Base-by-base conservation (phyloP, 345 rosid genomes). In the Linum tenue region DNA sequence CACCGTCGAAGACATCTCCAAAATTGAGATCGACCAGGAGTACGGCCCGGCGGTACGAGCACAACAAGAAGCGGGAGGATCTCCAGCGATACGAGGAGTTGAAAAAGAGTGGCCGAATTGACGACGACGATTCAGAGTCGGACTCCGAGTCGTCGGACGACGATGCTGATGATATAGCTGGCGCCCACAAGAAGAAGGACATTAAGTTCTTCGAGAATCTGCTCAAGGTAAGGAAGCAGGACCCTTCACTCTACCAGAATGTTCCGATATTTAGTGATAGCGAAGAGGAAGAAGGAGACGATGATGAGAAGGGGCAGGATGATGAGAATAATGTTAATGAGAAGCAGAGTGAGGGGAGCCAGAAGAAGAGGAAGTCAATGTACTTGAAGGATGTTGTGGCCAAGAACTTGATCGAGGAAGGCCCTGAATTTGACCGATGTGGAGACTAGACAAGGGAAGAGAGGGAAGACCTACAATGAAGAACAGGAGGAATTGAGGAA, bases 371-470 rank as follows among this genome's bases (percentile, higher is more conserved):
- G 75, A 75, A 73, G 53, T 70, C 79, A 15, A 68, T 75, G 77
- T 83, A 84, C 64, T 67, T 89, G 76, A 92, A 82, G 72, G 98
- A 92, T 71, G 90, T 87, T 44, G 69, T 72, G 44, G 96, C 96
- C 0, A 80, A 73, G 72, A 86, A 81, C 0, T 77, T 87, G 82
- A 78, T 90, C 50, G 94, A 92, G 66, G 82, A 78, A 40, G 91
- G 91, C 55, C 85, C 95, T 11, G 89, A 86, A 22, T 83, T 67
- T 61, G 76, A 60, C 50, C 50, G 90, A 82, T 7, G 76, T 56
- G 39, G 70, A 68, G 5, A 67, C 56, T 5, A 79, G 43, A 8
- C 22, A 7, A 36, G 36, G 36, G 4, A 61, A 17, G 67, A 62
- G 67, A 38, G 57, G 40, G 36, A 79, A 78, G 80, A 86, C 73